Conservation (phyloP, 768 basidiomycete genomes). For the Amanita pseudoporphyria region DNA sequence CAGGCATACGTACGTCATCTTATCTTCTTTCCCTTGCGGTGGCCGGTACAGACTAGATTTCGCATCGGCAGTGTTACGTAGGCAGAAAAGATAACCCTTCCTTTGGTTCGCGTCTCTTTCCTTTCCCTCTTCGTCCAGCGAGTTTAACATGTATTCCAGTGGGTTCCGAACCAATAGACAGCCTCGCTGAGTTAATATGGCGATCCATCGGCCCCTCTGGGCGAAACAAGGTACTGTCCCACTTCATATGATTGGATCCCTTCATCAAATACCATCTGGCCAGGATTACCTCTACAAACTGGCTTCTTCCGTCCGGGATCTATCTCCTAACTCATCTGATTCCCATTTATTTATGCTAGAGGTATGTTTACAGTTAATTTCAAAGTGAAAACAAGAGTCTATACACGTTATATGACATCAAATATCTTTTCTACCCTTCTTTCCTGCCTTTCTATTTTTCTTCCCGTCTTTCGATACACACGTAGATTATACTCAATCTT, state of each 20-base stretch:
- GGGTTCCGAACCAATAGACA: conserved; percentile 70
- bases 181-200: conserved; percentile 63
- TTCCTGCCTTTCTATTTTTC: too few species aligned
- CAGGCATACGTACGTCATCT: conserved; percentile 41
- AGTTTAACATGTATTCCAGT: conserved; percentile 33
- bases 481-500: not conserved
- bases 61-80: conserved; percentile 60
- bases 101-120: conserved; percentile 47
- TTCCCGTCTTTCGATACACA: not conserved
- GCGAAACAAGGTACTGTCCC: conserved; percentile 79
- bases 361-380: conserved; percentile 35
- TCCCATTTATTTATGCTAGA: conserved; percentile 72
- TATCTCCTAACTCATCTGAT: conserved; percentile 68
- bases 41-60: not conserved
- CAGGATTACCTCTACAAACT: conserved; percentile 87
- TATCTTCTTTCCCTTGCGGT: not conserved
- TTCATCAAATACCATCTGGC: not conserved
- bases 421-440: too few species aligned
- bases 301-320: conserved; percentile 56
- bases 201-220: conserved; percentile 79
- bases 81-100: conserved; percentile 83
- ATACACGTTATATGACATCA: not conserved
- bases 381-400: not conserved
- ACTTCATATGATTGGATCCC: too few species aligned
- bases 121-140: not conserved